Percentiles rank a stretch among this genome's conserved stretches.
Conservation (phyloP, 352 stramenopile species). For the Phytophthora sansomeana region DNA sequence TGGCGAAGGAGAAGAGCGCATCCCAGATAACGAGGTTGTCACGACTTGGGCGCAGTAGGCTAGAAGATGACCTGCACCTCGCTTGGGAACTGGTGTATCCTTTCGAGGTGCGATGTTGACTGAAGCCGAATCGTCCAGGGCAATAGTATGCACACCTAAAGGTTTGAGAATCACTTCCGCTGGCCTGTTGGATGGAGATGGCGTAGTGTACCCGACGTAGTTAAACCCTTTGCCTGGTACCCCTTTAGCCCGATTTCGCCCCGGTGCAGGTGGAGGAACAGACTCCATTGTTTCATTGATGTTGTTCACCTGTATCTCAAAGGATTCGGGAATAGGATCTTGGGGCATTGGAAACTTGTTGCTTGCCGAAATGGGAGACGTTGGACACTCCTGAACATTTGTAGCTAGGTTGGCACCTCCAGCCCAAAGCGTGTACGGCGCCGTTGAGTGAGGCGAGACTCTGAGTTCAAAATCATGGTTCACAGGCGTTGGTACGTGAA, state of each 20-base stretch:
- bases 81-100: slow-evolving; percentile 30
- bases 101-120: slow-evolving; percentile 5
- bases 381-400: slow-evolving; percentile 13
- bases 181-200: slow-evolving; percentile 10
- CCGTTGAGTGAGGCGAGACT: slow-evolving; percentile 17
- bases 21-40: slow-evolving; percentile 31
- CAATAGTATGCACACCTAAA: slow-evolving; percentile 10
- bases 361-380: slow-evolving; percentile 4
- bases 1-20: slow-evolving; percentile 21
- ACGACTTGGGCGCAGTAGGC: slow-evolving; percentile 57
- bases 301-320: slow-evolving; percentile 5
- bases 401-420: slow-evolving; percentile 13
- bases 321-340: slow-evolving; percentile 14
- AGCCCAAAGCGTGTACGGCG: slow-evolving; percentile 26
- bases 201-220: slow-evolving; percentile 13
- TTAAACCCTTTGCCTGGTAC: slow-evolving; percentile 26
- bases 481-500: slow-evolving; percentile 3
- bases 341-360: slow-evolving; percentile 13
- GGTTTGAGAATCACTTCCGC: slow-evolving; percentile 8
- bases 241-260: slow-evolving; percentile 25
- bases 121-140: slow-evolving; percentile 19
- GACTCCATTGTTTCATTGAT: neutral
- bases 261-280: slow-evolving; percentile 25
- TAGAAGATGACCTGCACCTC: slow-evolving; percentile 37
- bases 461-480: slow-evolving; percentile 18